Percentiles rank a stretch among this genome's conserved stretches.
These are phyloP conservation scores for Neurospora sp. DNA, from an alignment of 495 filamentous ascomycete species.

Conservation along the genomic window DNA sequence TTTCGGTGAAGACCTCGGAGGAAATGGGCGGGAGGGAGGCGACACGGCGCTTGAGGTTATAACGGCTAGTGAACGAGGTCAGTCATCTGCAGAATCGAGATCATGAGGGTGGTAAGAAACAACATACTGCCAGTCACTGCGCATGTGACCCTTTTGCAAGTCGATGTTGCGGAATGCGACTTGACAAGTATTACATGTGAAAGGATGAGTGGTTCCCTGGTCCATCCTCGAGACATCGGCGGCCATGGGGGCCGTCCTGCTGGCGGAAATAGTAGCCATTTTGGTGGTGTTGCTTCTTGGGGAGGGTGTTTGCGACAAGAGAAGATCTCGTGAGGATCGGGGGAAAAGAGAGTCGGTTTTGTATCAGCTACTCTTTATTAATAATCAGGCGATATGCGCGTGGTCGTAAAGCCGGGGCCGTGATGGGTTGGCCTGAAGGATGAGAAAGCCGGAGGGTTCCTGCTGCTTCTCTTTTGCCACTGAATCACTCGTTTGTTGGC, in stretches of 20 bases:
- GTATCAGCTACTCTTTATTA: neutral
- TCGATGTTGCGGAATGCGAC: constrained; percentile 91
- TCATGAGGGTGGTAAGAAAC: neutral
- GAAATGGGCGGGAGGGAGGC: constrained; percentile 85
- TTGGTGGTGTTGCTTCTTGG: neutral
- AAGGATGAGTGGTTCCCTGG: constrained; percentile 58
- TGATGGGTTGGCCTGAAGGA: neutral
- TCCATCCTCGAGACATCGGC: constrained; percentile 23
- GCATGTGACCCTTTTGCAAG: constrained; percentile 92
- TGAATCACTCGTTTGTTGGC: neutral
- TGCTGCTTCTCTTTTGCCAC: constrained; percentile 4
- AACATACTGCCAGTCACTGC: constrained; percentile 94
- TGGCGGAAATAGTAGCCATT: constrained; percentile 48
- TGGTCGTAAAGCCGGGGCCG: neutral
- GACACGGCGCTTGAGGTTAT: constrained; percentile 94
- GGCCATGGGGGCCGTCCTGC: constrained; percentile 23
- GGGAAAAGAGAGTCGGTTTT: neutral
- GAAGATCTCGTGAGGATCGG: neutral
- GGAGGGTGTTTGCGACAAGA: neutral
- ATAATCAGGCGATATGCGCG: neutral
- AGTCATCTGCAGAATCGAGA: constrained; percentile 4
- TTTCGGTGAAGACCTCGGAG: constrained; percentile 90
- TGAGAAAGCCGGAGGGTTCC: neutral
- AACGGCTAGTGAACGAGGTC: constrained; percentile 50
- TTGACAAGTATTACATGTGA: constrained; percentile 96